phyloP scores from a whole-genome alignment of 768 basidiomycete species.

The Xerocomus spinulosus region DNA sequence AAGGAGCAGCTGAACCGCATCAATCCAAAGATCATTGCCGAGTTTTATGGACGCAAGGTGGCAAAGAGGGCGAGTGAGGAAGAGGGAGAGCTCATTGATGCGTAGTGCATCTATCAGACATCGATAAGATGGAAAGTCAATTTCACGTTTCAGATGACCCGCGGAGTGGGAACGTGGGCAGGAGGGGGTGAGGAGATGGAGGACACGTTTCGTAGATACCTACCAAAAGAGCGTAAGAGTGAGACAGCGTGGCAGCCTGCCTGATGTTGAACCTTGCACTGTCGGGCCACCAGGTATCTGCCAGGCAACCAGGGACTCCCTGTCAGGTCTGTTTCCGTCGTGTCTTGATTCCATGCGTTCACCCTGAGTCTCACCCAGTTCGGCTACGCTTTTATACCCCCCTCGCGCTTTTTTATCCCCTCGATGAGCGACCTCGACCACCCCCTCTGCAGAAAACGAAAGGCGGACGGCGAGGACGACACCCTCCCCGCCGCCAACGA shows the following conservation, averaged over 20 bases:
- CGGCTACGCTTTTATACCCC: slow-evolving; percentile 29
- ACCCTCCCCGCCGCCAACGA: too few species aligned
- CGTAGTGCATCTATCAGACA: slow-evolving; percentile 26
- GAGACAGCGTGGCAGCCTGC: slow-evolving; percentile 34
- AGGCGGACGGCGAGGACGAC: slow-evolving; percentile 52
- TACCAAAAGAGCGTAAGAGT: slow-evolving; percentile 8
- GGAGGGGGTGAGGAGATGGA: not conserved
- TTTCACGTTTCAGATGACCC: slow-evolving; percentile 6
- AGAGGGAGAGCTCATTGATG: slow-evolving; percentile 57
- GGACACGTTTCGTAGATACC: slow-evolving; percentile 16
- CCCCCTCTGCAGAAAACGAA: slow-evolving; percentile 62
- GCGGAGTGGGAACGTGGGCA: slow-evolving; percentile 15
- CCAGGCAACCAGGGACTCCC: slow-evolving; percentile 27
- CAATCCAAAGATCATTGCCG: slow-evolving; percentile 91
- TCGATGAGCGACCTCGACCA: slow-evolving; percentile 63
- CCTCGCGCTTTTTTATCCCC: slow-evolving; percentile 16
- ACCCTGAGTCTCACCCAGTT: slow-evolving; percentile 31
- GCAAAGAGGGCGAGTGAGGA: slow-evolving; percentile 55
- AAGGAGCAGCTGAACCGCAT: slow-evolving; percentile 98
- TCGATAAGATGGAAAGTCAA: slow-evolving; percentile 22
- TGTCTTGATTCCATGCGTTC: slow-evolving; percentile 27
- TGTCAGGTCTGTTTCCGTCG: slow-evolving; percentile 24
- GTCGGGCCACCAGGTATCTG: slow-evolving; percentile 24
- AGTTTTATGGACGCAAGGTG: slow-evolving; percentile 86
- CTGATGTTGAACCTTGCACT: slow-evolving; percentile 10